Conservation (phyloP, 2,329 filamentous ascomycete genomes). For the Colletotrichum sojae region DNA sequence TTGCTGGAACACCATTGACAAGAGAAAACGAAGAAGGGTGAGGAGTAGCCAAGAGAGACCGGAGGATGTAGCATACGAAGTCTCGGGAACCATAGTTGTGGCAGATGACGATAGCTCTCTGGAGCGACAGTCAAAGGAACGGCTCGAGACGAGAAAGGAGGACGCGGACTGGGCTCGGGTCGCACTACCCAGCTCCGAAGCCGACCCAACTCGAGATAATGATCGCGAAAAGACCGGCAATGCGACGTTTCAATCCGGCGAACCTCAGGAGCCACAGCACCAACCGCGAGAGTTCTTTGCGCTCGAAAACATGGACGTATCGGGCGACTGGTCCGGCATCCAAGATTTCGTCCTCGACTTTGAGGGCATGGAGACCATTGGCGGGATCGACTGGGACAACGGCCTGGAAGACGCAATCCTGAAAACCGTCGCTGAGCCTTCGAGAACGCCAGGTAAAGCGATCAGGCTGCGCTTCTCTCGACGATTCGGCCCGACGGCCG, state of each 20-base stretch:
- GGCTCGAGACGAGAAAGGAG: neutral
- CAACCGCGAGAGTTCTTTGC: neutral
- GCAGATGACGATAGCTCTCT: neutral
- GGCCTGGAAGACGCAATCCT: neutral
- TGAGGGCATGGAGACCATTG: constrained; percentile 1
- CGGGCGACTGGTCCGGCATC: constrained; percentile 6
- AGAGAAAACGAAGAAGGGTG: neutral
- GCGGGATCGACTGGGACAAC: constrained; percentile 14
- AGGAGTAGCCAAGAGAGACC: neutral
- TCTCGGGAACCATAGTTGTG: neutral
- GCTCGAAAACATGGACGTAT: constrained; percentile 1
- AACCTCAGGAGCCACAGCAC: neutral
- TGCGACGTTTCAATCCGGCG: neutral
- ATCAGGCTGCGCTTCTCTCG: constrained; percentile 6
- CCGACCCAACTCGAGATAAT: neutral
- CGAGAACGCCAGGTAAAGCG: neutral
- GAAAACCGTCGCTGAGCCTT: neutral
- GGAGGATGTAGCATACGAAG: neutral
- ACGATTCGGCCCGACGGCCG: constrained; percentile 10
- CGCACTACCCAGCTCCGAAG: neutral
- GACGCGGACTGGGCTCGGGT: neutral
- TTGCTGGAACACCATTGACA: constrained; percentile 13
- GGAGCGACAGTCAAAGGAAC: neutral
- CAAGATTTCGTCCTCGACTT: constrained; percentile 19
- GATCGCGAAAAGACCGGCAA: neutral